Evolutionary conservation across 2,329 filamentous ascomycete species (phyloP), one percentile per base, ranked within the genome.

Genomic region (Scedosporium boydii): DNA sequence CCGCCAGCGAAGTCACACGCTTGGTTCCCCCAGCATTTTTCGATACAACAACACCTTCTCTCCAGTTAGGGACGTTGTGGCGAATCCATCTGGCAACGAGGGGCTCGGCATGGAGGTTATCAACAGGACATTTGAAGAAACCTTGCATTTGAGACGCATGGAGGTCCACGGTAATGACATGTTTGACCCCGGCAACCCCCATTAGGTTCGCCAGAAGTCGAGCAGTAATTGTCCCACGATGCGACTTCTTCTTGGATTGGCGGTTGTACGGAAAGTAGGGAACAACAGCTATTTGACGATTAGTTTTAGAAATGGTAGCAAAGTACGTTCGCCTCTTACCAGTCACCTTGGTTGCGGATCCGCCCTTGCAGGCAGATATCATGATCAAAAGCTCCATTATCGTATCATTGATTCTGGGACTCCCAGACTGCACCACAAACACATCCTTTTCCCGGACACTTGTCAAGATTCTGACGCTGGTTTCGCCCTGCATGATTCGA

Each of bases 371-470:
- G 68, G 95, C 95, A 67, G 91, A 95, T 70, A 98, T 97, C 91
- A 99, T 96, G 76, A 99, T 98, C 72, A 99, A 84, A 72, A 99
- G 84, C 82, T 99, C 95, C 92, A 99, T 97, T 73, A 99, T 92
- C 71, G 91, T 96, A 78, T 99, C 95, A 75, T 99, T 99, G 82
- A 97, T 96, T 78, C 89, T 91, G 72, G 87, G 83, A 77, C 95
- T 97, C 67, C 95, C 95, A 66, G 93, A 98, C 80, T 99, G 95
- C 65, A 99, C 89, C 73, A 99, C 93, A 76, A 98, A 99, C 70
- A 99, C 93, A 83, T 99, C 93, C 76, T 98, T 96, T 74, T 99
- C 96, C 69, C 95, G 90, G 67, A 99, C 92, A 75, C 85, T 88
- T 57, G 84, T 87, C 72, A 87, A 72, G 71, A 88, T 87, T 70